Conservation (phyloP, 2,329 filamentous ascomycete species). For the Colletotrichum karsti region DNA sequence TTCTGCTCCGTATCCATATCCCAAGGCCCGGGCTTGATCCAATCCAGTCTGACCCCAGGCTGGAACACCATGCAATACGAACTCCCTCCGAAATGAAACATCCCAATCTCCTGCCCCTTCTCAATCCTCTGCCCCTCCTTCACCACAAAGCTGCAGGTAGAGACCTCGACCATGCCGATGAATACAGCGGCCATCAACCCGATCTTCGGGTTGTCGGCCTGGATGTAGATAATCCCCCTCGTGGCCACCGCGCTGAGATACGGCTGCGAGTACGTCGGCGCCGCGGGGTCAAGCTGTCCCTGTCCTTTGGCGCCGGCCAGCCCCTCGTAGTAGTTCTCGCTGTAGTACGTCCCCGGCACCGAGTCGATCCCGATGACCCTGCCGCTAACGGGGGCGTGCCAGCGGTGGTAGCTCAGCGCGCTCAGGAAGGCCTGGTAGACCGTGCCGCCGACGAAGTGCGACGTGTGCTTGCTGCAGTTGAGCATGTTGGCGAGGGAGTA, state of each 20-base stretch:
- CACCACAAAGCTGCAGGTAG: slow-evolving; percentile 76
- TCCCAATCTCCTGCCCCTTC: slow-evolving; percentile 78
- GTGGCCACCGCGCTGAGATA: slow-evolving; percentile 76
- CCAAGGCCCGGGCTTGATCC: not conserved
- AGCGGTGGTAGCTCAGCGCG: slow-evolving; percentile 75
- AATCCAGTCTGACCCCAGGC: slow-evolving; percentile 57
- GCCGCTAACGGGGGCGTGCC: slow-evolving; percentile 75
- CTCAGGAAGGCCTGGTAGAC: slow-evolving; percentile 77
- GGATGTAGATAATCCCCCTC: slow-evolving; percentile 73
- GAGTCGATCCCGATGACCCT: slow-evolving; percentile 65
- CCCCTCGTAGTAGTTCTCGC: slow-evolving; percentile 58
- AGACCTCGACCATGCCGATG: slow-evolving; percentile 82
- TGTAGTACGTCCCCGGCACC: slow-evolving; percentile 73
- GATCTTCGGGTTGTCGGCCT: slow-evolving; percentile 73
- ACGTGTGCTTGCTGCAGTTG: slow-evolving; percentile 58
- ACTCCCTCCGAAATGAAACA: slow-evolving; percentile 84
- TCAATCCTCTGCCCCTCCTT: slow-evolving; percentile 69
- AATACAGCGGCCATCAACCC: slow-evolving; percentile 76
- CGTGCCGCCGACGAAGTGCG: slow-evolving; percentile 68
- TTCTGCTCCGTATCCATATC: not conserved
- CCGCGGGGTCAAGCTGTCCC: slow-evolving; percentile 27
- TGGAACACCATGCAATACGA: slow-evolving; percentile 75
- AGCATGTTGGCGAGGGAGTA: slow-evolving; percentile 75
- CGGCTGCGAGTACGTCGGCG: slow-evolving; percentile 58
- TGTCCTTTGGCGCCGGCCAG: slow-evolving; percentile 26